A percentile compares a stretch with the other conserved stretches of the same genome.
phyloP scores from a whole-genome alignment of 1,139 yeast species.

The Geotrichum candidum region DNA sequence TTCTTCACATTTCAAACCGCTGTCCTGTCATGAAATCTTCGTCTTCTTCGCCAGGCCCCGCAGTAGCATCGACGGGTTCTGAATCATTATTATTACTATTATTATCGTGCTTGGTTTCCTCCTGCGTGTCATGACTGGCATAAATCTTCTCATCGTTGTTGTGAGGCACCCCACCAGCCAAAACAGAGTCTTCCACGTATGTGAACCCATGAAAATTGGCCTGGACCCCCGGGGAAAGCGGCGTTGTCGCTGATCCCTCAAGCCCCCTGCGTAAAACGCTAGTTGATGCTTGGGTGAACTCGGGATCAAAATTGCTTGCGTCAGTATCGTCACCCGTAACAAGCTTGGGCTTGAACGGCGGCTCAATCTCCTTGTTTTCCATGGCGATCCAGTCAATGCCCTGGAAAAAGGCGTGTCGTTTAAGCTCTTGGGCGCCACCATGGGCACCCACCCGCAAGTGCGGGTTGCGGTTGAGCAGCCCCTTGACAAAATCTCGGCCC shows the following conservation, averaged over 20 bases:
- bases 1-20: conserved; percentile 56
- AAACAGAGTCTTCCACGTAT: conserved; percentile 85
- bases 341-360: conserved; percentile 78
- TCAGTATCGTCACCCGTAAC: conserved; percentile 77
- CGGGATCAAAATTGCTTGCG: conserved; percentile 97
- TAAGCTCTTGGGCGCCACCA: conserved; percentile 85
- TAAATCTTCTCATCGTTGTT: not conserved
- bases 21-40: conserved; percentile 77
- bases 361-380: conserved; percentile 75
- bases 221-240: conserved; percentile 88
- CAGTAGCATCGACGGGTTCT: conserved; percentile 57
- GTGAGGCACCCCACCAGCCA: conserved; percentile 28
- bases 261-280: conserved; percentile 65
- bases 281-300: conserved; percentile 90
- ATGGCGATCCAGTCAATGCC: conserved; percentile 87
- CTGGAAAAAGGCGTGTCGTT: conserved; percentile 82
- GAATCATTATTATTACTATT: conserved; percentile 34
- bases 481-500: conserved; percentile 92
- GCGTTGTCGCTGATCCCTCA: conserved; percentile 49
- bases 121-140: not conserved
- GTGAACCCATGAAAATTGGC: conserved; percentile 96
- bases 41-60: conserved; percentile 38
- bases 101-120: conserved; percentile 23
- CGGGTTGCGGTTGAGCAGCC: conserved; percentile 89
- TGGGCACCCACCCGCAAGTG: conserved; percentile 86